Evolutionary conservation across 768 basidiomycete species (phyloP).

Genomic region (Gyrodon lividus): DNA sequence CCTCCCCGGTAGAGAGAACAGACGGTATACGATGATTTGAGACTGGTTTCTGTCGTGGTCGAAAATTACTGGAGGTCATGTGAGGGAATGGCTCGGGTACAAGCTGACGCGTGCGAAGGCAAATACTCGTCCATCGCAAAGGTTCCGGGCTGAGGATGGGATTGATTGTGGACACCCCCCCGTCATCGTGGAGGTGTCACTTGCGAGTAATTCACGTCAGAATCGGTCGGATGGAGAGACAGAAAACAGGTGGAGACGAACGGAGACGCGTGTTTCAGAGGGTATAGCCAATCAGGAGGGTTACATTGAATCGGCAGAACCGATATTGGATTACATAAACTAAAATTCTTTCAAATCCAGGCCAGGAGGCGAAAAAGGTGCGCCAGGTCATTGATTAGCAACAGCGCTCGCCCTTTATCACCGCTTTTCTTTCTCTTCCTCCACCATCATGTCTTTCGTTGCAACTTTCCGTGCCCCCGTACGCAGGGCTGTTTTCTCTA

Average conservation of each 20-base stretch:
- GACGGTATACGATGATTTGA: not conserved
- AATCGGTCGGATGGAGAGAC: no score
- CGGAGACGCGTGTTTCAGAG: not conserved
- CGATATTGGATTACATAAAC: conserved; percentile 9
- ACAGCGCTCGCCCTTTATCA: not conserved
- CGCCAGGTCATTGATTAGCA: not conserved
- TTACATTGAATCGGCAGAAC: not conserved
- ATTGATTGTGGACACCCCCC: not conserved
- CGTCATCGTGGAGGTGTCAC: not conserved
- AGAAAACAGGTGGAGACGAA: not conserved
- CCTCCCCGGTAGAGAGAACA: not conserved
- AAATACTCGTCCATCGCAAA: conserved; percentile 9
- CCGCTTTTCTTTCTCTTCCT: not conserved
- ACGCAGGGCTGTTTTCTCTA: conserved; percentile 42
- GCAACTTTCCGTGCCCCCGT: conserved; percentile 47
- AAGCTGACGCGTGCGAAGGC: conserved; percentile 4
- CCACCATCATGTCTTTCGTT: conserved; percentile 53
- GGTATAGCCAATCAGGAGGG: not conserved
- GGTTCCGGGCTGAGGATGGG: not conserved
- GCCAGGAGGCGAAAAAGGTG: no score
- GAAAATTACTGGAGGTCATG: not conserved
- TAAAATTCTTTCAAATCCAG: conserved; percentile 1
- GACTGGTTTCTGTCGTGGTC: not conserved
- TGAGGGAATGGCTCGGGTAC: conserved; percentile 1
- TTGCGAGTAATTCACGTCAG: not conserved